phyloP scores from a whole-genome alignment of 1,139 yeast genomes.

The Groenewaldozyma auringiensis region DNA sequence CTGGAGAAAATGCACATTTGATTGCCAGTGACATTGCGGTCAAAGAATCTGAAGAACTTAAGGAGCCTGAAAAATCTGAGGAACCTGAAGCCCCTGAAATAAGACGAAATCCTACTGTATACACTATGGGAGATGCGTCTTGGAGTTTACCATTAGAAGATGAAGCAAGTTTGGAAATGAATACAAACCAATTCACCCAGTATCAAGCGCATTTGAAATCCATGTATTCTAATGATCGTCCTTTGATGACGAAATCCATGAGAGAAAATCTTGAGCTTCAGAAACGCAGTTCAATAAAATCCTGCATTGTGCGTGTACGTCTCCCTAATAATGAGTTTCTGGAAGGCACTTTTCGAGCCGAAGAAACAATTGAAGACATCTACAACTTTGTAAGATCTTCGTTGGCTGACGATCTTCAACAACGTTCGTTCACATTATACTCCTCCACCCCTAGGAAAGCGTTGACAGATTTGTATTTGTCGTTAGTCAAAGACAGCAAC shows the following conservation, averaged over 20 bases:
- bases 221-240: conserved; percentile 21
- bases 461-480: conserved; percentile 15
- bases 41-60: background rate
- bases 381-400: conserved; percentile 23
- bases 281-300: conserved; percentile 17
- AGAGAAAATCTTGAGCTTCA: conserved; percentile 22
- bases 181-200: conserved; percentile 17
- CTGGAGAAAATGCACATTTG: background rate
- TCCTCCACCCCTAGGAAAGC: conserved; percentile 25
- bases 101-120: conserved; percentile 20
- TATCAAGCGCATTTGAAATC: conserved; percentile 22
- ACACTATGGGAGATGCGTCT: conserved; percentile 14
- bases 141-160: background rate
- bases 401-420: conserved; percentile 17
- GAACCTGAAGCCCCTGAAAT: conserved; percentile 1
- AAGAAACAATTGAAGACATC: conserved; percentile 24
- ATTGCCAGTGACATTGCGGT: background rate
- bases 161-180: conserved; percentile 16
- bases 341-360: conserved; percentile 25
- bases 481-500: conserved; percentile 20
- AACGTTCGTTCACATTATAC: conserved; percentile 24
- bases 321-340: conserved; percentile 30
- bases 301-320: conserved; percentile 23
- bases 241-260: conserved; percentile 26
- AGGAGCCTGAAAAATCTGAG: background rate